Evolutionary conservation across 441 rosid genomes (phyloP).

Genomic region (Corymbia calophylla): DNA sequence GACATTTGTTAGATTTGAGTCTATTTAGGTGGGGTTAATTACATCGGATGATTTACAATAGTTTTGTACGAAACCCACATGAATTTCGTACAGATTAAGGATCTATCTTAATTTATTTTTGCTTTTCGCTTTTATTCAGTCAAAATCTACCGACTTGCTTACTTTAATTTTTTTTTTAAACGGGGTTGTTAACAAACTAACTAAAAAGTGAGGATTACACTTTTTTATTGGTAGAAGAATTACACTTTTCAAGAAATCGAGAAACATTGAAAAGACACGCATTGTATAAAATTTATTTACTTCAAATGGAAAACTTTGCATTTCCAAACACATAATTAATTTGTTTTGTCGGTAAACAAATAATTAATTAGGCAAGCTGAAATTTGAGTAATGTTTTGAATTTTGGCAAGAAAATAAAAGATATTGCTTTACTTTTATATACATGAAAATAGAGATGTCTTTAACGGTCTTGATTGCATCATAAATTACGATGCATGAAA

Average conservation of each 20-base stretch:
- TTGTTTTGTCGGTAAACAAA: neutral
- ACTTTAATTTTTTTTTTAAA: neutral
- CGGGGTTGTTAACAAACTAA: neutral
- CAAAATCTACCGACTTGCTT: neutral
- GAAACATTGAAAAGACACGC: neutral
- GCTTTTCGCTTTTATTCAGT: neutral
- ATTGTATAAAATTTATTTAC: neutral
- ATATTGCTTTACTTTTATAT: neutral
- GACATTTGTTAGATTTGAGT: neutral
- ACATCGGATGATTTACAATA: neutral
- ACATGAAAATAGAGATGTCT: neutral
- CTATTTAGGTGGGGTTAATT: neutral
- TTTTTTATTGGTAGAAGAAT: neutral
- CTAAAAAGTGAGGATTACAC: neutral
- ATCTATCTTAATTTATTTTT: accelerated
- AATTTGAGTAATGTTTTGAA: neutral
- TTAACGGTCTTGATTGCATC: neutral
- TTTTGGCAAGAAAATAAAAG: neutral
- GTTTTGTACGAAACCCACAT: neutral
- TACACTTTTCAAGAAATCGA: neutral
- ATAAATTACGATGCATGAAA: neutral
- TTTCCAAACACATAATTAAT: neutral
- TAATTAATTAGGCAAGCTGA: neutral
- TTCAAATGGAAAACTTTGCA: neutral
- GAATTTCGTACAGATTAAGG: neutral